phyloP scores from a whole-genome alignment of 768 basidiomycete species.

The Amanita rimosa region DNA sequence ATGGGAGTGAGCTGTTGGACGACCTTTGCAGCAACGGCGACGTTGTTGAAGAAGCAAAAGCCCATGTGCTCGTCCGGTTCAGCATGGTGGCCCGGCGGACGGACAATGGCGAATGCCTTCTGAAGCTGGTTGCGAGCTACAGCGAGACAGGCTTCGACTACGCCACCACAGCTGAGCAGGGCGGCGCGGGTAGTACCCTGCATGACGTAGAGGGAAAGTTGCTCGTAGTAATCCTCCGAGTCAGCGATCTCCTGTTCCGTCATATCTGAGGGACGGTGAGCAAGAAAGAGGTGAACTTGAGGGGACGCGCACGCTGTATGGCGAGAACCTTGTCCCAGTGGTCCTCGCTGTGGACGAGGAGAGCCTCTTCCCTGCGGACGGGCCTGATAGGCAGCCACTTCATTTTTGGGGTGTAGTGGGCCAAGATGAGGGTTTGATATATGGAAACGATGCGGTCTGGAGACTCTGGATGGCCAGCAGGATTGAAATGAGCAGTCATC shows the following conservation, averaged over 20 bases:
- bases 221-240: slow-evolving; percentile 78
- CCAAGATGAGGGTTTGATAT: slow-evolving; percentile 48
- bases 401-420: slow-evolving; percentile 60
- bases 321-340: slow-evolving; percentile 88
- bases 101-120: slow-evolving; percentile 89
- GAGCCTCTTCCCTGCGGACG: slow-evolving; percentile 65
- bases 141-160: slow-evolving; percentile 80
- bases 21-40: slow-evolving; percentile 82
- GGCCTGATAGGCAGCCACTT: slow-evolving; percentile 64
- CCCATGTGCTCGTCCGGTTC: slow-evolving; percentile 99
- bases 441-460: slow-evolving; percentile 81
- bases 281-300: not conserved
- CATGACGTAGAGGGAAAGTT: slow-evolving; percentile 87
- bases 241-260: slow-evolving; percentile 62
- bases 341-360: slow-evolving; percentile 84
- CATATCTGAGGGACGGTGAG: slow-evolving; percentile 39
- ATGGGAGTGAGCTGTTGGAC: slow-evolving; percentile 59
- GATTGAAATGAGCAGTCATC: slow-evolving; percentile 78
- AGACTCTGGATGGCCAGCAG: slow-evolving; percentile 51
- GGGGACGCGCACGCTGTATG: slow-evolving; percentile 53
- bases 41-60: slow-evolving; percentile 99
- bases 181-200: slow-evolving; percentile 77
- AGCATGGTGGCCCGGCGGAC: slow-evolving; percentile 97
- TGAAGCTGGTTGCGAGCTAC: slow-evolving; percentile 73
- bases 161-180: slow-evolving; percentile 86